Base-by-base conservation (phyloP, 2,329 filamentous ascomycete species). In the Colletotrichum falcatum region DNA sequence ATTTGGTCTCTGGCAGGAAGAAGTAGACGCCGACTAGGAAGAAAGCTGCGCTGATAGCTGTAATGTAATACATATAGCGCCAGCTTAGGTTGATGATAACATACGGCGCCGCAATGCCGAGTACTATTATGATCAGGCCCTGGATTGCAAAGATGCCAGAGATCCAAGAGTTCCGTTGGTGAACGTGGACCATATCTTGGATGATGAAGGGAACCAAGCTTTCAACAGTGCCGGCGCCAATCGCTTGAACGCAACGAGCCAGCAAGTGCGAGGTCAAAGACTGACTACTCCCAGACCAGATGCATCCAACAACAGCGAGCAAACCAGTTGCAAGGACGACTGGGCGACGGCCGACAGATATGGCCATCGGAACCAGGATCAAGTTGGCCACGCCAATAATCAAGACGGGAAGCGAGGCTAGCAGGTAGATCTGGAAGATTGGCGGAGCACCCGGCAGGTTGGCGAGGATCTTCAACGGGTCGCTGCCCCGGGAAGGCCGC, bases 141-240 rank as follows among this genome's bases (percentile, higher is more conserved):
- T 75, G 74, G 14, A 74, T 75, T 0, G 76, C 72, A 46, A 79
- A 73, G 20, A 81, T 73, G 2, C 74, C 70, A 3, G 79, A 78
- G 46, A 81, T 76, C 16, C 76, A 79, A 42, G 72, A 72, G 66
- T 79, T 79, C 8, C 80, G 76, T 74, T 82, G 76, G 64, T 82
- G 80, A n/a, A 81, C 75, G 35, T 81, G 81, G 16, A 80, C 76
- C 44, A 82, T 76, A 44, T 82, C 80, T 72, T 81, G 79, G 0
- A 81, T 74, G 42, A 82, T 78, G 23, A 82, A 76, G 3, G 80
- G 80, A 5, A 82, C 76, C 20, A 82, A 66, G 0, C 79, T 78
- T 66, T 80, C 78, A 18, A 79, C 77, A 0, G 79, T 76, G 1
- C 79, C 79, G 0, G 78, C 79, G 1, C 79, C 80, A 4, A 82